phyloP scores from a whole-genome alignment of 2,329 filamentous ascomycete species.

The Mycosphaerelloides madeirae region DNA sequence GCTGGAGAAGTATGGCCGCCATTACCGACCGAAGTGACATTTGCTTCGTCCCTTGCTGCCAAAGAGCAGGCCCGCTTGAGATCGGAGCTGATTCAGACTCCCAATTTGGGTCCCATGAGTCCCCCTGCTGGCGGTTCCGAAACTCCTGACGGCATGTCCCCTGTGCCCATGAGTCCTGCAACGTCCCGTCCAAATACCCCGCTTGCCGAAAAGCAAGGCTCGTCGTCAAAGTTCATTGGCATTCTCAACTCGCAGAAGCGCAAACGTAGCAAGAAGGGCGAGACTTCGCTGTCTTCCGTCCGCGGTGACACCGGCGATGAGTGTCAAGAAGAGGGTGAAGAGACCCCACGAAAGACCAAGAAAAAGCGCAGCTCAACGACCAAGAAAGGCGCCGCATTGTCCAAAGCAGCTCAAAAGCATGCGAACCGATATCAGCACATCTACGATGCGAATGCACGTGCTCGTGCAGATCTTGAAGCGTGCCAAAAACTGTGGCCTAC shows the following conservation, averaged over 20 bases:
- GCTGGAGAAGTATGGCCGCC: background rate
- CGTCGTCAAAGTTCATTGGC: background rate
- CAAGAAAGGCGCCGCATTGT: background rate
- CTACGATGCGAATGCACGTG: slow-evolving; percentile 17
- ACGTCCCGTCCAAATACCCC: no score
- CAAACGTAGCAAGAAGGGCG: slow-evolving; percentile 7
- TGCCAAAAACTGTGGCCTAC: slow-evolving; percentile 40
- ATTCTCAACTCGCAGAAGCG: slow-evolving; percentile 1
- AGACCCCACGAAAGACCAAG: slow-evolving; percentile 1
- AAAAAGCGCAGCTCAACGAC: slow-evolving; percentile 7
- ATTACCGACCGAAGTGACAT: no score
- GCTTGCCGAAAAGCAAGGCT: background rate
- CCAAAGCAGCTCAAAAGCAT: no score
- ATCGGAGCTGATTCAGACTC: no score
- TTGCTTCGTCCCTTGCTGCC: no score
- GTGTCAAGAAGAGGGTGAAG: slow-evolving; percentile 5
- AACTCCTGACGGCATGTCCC: no score
- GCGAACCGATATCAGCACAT: slow-evolving; percentile 4
- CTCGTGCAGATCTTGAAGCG: slow-evolving; percentile 35
- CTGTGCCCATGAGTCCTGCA: no score
- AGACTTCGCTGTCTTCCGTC: background rate
- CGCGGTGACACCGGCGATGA: slow-evolving; percentile 2
- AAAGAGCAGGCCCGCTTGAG: no score
- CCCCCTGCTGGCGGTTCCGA: background rate
- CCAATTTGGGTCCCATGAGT: background rate